A percentile compares a stretch with the other conserved stretches of the same genome.
Evolutionary conservation across 495 filamentous ascomycete species (phyloP).

Genomic region (Astrocystis sublimbata): DNA sequence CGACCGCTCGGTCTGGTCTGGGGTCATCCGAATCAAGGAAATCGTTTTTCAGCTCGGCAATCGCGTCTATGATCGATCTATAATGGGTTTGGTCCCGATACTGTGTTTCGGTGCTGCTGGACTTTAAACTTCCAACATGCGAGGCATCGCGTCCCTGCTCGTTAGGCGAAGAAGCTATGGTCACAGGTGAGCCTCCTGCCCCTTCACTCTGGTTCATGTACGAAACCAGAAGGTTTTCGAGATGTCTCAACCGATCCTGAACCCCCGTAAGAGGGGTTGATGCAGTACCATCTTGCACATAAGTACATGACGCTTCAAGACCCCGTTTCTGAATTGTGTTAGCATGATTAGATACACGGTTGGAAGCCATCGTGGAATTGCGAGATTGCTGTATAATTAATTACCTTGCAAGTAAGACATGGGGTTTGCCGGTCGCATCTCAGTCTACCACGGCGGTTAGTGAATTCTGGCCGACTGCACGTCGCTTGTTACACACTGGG

Average conservation of each 20-base stretch:
- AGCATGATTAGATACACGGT: no score
- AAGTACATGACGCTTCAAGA: slow-evolving; percentile 10
- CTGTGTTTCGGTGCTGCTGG: slow-evolving; percentile 12
- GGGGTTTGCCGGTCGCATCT: slow-evolving; percentile 18
- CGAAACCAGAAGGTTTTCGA: slow-evolving; percentile 11
- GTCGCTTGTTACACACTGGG: background rate
- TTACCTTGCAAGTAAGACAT: slow-evolving; percentile 17
- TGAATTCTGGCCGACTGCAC: background rate
- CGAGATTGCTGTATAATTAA: background rate
- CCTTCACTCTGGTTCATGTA: slow-evolving; percentile 6
- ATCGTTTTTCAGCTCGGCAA: slow-evolving; percentile 35
- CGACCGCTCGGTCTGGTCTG: background rate
- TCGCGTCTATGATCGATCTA: slow-evolving; percentile 43
- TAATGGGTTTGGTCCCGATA: slow-evolving; percentile 35
- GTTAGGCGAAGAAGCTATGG: background rate
- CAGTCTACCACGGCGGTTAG: slow-evolving; percentile 3
- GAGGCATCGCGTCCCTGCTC: background rate
- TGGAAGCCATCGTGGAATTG: background rate
- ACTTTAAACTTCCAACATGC: slow-evolving; percentile 13
- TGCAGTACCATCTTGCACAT: slow-evolving; percentile 4
- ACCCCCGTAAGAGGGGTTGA: slow-evolving; percentile 2
- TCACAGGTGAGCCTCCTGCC: background rate
- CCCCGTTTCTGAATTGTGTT: slow-evolving; percentile 16
- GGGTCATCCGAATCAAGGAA: slow-evolving; percentile 6
- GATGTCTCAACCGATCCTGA: slow-evolving; percentile 15